Percentiles rank a stretch among this genome's conserved stretches.
Evolutionary conservation across 2,329 filamentous ascomycete genomes (phyloP).

Genomic region (Trichoderma polysporum): DNA sequence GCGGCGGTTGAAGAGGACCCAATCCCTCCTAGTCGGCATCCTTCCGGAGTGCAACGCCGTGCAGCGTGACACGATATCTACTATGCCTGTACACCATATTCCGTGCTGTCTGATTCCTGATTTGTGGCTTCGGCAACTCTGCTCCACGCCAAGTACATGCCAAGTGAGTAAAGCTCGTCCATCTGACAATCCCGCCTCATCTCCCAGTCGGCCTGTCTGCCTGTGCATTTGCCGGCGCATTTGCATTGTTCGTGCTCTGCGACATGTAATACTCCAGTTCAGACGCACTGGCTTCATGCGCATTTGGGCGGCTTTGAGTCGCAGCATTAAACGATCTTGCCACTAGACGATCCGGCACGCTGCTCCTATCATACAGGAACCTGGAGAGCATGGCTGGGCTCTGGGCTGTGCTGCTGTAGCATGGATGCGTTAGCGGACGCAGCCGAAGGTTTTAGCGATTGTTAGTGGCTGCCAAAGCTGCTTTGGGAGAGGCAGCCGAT

Average conservation of each 20-base stretch:
- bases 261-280: constrained; percentile 11
- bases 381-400: constrained; percentile 1
- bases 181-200: background rate
- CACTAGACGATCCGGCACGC: constrained; percentile 17
- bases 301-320: background rate
- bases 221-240: background rate
- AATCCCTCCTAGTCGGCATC: background rate
- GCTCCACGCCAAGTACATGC: background rate
- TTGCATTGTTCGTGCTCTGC: background rate
- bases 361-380: constrained; percentile 16
- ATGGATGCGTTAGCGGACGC: constrained; percentile 15
- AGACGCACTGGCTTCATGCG: background rate
- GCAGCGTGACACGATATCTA: background rate
- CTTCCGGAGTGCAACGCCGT: background rate
- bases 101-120: background rate
- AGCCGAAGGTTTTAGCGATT: background rate
- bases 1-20: background rate
- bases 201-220: background rate
- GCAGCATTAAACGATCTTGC: constrained; percentile 9
- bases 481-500: background rate
- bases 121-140: background rate
- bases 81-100: background rate
- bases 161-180: background rate
- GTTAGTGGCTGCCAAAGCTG: background rate
- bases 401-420: constrained; percentile 6